Base-by-base conservation (phyloP, 768 basidiomycete genomes). In the Hirschioporus abietinus region DNA sequence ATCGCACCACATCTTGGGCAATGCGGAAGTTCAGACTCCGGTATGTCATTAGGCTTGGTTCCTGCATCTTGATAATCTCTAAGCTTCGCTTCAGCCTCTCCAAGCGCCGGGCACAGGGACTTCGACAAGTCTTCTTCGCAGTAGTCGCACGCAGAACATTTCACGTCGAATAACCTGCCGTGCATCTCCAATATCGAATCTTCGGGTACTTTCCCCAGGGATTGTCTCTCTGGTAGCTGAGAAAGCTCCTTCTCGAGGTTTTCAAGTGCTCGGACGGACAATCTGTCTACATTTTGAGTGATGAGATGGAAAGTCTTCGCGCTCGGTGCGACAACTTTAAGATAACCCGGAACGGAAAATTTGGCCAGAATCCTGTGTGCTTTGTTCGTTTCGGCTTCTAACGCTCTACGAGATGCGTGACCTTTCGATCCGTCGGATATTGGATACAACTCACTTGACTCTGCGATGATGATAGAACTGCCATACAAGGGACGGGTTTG, bases 221-320 rank as follows among this genome's bases (percentile, higher is more conserved):
- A 20, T 2, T 3, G 12, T 52, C 4, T 12, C 4, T 52, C 20
- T 20, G 42, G 42, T 15, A 10, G 12, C 12, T 52, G 42, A 3
- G 42, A 2, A 20, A 52, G 6, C 25, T 61, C 60, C 15, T 61
- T 61, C 12, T 20, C 24, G 26, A 72, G 63, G 35, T 74, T 69
- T 30, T 77, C 71, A 63, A 83, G 72, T 1, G 85, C 79, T 65
- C 76, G 72, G 4, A 71, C 66, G 67, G 81, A 82, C 23, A 87
- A 77, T 4, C 84, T 81, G 68, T 90, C 87, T n/a, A 87, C 82
- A 71, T 88, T 88, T 71, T 88, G 86, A 15, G 86, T 88, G 57
- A 87, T 80, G 25, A 86, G 79, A 3, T 81, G 77, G 70, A 85
- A 86, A 7, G 6, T 52, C 42, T 78, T 68, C 7, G 82, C 76